phyloP scores from a whole-genome alignment of 2,329 filamentous ascomycete genomes.

The Nothophaeocryptopus gaeumannii region DNA sequence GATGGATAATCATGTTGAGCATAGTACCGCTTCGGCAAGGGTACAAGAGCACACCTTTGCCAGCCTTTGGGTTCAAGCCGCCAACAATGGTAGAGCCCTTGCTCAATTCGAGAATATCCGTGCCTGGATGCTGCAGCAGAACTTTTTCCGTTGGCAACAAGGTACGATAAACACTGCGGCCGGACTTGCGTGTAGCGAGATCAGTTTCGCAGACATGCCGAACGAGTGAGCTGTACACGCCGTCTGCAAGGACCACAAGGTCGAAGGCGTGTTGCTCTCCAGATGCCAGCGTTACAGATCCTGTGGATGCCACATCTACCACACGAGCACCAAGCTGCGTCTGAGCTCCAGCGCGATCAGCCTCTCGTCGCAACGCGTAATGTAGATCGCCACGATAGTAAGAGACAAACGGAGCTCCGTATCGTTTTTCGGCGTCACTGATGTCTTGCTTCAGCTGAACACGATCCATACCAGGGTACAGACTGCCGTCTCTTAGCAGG shows the following conservation, averaged over 20 bases:
- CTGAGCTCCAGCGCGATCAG: not conserved
- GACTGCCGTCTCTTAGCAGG: too few relatives aligned
- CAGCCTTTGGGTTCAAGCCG: not conserved
- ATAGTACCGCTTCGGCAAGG: not conserved
- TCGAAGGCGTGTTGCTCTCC: not conserved
- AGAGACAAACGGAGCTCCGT: conserved; percentile 4
- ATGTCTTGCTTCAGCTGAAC: too few relatives aligned
- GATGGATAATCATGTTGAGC: too few relatives aligned
- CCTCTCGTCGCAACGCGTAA: not conserved
- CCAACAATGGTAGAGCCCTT: not conserved
- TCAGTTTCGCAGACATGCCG: not conserved
- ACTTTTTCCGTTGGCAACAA: conserved; percentile 5
- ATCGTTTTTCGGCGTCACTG: not conserved
- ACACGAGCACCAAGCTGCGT: too few relatives aligned
- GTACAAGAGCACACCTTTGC: conserved; percentile 6
- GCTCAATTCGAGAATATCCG: not conserved
- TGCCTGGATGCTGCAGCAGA: not conserved
- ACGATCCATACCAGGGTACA: too few relatives aligned
- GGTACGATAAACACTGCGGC: conserved; percentile 5
- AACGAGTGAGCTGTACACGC: conserved; percentile 7
- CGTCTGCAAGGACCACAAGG: conserved; percentile 5
- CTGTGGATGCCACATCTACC: too few relatives aligned
- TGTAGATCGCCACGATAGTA: conserved; percentile 9
- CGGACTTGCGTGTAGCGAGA: not conserved
- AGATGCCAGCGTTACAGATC: too few relatives aligned